Base-by-base conservation (phyloP, 305 asterid genomes). In the Fraxinus nigra region DNA sequence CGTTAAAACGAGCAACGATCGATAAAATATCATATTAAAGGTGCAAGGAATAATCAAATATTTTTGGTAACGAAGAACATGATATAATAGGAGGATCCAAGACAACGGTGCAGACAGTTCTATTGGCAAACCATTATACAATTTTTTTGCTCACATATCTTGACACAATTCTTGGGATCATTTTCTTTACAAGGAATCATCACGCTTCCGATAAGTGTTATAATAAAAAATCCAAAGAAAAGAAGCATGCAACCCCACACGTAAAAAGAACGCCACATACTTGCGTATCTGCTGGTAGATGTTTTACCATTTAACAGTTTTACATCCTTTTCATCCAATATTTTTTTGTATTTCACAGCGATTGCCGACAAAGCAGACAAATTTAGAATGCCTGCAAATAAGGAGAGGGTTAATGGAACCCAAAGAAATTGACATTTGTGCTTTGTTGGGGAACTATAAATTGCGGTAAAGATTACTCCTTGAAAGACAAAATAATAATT, bases 401-500 rank as follows among this genome's bases (percentile, higher is more conserved):
- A 6, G 2, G 78, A 75, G 14, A 75, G 78, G n/a, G n/a, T 38
- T 5, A 40, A 18, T 14, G 78, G 78, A 35, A 38, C 24, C 34
- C 61, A 75, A 1, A 8, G 78, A 13, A 13, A 38, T 13, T 35
- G 16, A 37, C 78, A 75, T 37, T 75, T 75, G 61, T 33, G 54
- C 3, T 6, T 33, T 5, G 78, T 33, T 38, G 78, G 46, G 32
- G 54, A 3, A 22, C 78, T 18, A 37, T 34, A 75, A 75, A 75
- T 30, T 33, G 78, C 61, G 10, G 78, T 75, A 4, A 75, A 75
- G 8, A 75, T 38, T 5, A 75, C 78, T 34, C 78, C 78, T 37
- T 75, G 78, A 46, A 75, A 75, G 26, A 75, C 26, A 16, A 75
- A 75, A 59, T 75, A 75, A n/a, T 34, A 75, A 37, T 75, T 75